Evolutionary conservation across 768 basidiomycete genomes (phyloP).

Genomic region (Dacryopinax spathularia): DNA sequence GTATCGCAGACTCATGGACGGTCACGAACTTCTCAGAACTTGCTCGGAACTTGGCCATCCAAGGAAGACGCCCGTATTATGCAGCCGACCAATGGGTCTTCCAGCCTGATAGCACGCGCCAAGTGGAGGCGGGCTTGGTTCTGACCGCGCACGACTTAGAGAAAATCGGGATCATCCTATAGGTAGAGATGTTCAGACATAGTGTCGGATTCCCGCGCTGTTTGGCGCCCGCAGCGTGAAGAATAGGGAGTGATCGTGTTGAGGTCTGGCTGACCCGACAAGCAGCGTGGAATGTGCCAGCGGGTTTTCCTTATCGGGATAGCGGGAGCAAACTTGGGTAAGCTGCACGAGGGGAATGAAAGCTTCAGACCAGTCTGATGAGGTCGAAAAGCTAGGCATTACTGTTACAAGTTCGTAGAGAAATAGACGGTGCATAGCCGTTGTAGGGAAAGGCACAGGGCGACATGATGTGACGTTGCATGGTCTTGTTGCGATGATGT

Average conservation of each 20-base stretch:
- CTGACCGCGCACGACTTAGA: neutral
- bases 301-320: neutral
- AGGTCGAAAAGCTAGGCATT: no score
- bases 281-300: conserved; percentile 1
- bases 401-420: no score
- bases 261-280: neutral
- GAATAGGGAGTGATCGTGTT: neutral
- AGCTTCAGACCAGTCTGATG: neutral
- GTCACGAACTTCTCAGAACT: no score
- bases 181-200: neutral
- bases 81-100: neutral
- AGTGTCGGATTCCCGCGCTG: neutral
- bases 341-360: neutral
- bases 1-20: no score
- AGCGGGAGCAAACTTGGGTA: neutral
- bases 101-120: neutral
- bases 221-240: neutral
- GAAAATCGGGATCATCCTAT: neutral
- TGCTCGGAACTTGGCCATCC: no score
- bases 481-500: no score
- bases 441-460: no score
- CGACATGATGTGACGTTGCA: no score
- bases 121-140: neutral
- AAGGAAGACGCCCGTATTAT: no score
- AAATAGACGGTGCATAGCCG: no score